Evolutionary conservation across 192 early-diverging fungal genomes (phyloP), one percentile per base, ranked within the genome.

Genomic region (Linnemannia hyalina): DNA sequence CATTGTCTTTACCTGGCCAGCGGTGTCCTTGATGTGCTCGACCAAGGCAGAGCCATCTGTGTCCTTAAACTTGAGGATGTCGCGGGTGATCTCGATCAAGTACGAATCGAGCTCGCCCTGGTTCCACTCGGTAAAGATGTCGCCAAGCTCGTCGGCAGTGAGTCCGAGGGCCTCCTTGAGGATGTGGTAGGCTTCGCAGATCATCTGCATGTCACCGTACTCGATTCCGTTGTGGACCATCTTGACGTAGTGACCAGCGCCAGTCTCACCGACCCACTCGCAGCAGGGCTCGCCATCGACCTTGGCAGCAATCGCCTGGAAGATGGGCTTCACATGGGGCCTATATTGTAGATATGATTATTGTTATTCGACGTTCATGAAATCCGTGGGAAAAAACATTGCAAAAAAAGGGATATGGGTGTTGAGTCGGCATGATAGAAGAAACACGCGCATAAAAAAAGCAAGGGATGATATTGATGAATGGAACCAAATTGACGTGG

Each of bases 171-270:
- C 96, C 76, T 97, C 94, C 91, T 95, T 96, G 91, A 99, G 90
- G 88, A 98, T 90, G 73, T 97, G 94, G 91, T 99, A 99, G 54
- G 95, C 96, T 92, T 99, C 98, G 81, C 94, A 94, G 79, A 99
- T 96, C 91, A 99, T 95, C 92, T 99, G 98, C 98, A 99, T 99
- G 90, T 99, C 98, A 83, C 98, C 98, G 89, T 99, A 99, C 91
- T 99, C 98, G 81, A 99, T 99, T 88, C 97, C 97, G 90, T 99
- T 99, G 94, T 99, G 97, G 73, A 99, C 97, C 98, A 99, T 98
- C 94, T 99, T 99, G 92, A 99, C 97, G 91, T 98, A 99, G 93
- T 99, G 97, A 60, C 97, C 98, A 38, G 98, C 95, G 36, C 98
- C 98, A 70, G 94, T 94, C 84, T 98, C 97, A 82, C 98, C 98